Percentiles rank a stretch among this genome's conserved stretches.
Conservation (phyloP, 225 moss, liverwort and hornwort genomes). For the Climacium dendroides region DNA sequence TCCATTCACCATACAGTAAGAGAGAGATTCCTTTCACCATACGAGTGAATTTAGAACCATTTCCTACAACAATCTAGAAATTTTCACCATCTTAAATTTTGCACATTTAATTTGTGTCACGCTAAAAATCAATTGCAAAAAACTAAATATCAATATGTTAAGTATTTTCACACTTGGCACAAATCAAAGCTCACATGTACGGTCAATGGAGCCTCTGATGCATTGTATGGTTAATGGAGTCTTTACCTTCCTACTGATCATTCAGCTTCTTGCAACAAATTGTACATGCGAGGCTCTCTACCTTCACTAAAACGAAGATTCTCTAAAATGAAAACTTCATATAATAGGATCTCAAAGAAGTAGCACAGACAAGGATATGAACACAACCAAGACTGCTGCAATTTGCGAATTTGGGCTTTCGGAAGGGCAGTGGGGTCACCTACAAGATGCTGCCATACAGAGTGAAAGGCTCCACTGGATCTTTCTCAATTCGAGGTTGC, state of each 20-base stretch:
- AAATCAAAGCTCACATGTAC: not conserved
- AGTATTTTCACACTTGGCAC: not conserved
- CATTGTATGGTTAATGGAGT: not conserved
- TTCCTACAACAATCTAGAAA: not conserved
- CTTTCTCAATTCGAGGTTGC: slow-evolving; percentile 38
- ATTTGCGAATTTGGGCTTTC: not conserved
- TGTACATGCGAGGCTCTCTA: not conserved
- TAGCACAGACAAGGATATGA: not conserved
- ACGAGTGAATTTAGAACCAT: not conserved
- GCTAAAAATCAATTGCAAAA: not conserved
- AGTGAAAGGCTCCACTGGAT: slow-evolving; percentile 62
- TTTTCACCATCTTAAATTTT: not conserved
- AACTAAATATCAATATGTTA: not conserved
- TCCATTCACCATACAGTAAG: not conserved
- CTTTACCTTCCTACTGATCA: not conserved
- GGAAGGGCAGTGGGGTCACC: slow-evolving; percentile 16
- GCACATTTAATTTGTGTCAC: not conserved
- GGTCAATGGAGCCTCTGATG: not conserved
- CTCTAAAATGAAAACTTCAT: not conserved
- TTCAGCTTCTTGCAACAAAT: not conserved
- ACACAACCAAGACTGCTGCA: not conserved
- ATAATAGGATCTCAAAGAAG: not conserved
- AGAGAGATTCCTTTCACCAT: not conserved
- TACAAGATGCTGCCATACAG: slow-evolving; percentile 67
- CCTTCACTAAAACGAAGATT: not conserved